Base-by-base conservation (phyloP, 2,329 filamentous ascomycete genomes). In the Colletotrichum simmondsii region DNA sequence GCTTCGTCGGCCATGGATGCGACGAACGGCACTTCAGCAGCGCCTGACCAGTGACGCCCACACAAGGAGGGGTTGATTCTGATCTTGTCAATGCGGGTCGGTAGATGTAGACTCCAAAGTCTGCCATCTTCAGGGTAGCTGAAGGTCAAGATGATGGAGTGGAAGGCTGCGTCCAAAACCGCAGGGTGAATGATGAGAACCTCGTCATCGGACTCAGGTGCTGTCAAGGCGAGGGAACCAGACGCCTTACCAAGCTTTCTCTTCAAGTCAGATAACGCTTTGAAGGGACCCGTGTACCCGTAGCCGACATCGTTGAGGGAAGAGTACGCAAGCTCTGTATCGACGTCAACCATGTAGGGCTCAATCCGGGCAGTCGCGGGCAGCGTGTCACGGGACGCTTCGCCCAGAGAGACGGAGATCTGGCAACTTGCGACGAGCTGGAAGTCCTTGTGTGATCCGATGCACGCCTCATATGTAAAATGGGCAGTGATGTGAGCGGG, bases 101-200 rank as follows among this genome's bases (percentile, higher is more conserved):
- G 81, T 2, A 84, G 71, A 53, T 81, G 77, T 4, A 80, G 69
- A 0, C 77, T 69, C 76, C 78, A 79, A 5, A 85, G 75, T 8
- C 75, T 73, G 1, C 77, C 80, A 54, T 82, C 80, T 1, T 77
- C 77, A 0, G 83, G 83, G 37, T 74, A 79, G 28, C 77, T 77
- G 57, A 77, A 79, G 1, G 82, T 80, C 2, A 78, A 70, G 4
- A 83, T 75, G 28, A 79, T 68, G 2, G 78, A 69, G 63, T 85
- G 83, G 63, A 85, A 78, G 1, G 80, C 79, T 0, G 77, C 75
- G 59, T 84, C 83, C 0, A 85, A 73, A 2, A 77, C 70, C 0
- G 74, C 79, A 0, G 83, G 82, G 53, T 84, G 82, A 10, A 67
- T 14, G 3, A 52, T 32, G 19, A 67, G 42, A 22, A 5, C 42